Base-by-base conservation (phyloP, 169 alveolate species). In the Eimeria maxima region DNA sequence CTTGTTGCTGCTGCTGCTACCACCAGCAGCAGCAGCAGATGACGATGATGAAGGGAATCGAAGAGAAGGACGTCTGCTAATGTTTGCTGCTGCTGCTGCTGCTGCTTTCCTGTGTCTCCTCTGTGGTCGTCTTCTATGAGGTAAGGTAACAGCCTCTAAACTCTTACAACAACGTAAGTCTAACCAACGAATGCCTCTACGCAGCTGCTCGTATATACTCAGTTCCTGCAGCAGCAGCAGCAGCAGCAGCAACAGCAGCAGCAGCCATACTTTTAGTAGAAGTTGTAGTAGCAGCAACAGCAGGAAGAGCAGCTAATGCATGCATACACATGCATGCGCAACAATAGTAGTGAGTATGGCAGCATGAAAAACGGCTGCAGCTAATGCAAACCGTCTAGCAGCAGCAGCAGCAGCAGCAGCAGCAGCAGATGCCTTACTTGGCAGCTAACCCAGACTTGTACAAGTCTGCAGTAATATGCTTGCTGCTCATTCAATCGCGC, bases 161-260 rank as follows among this genome's bases (percentile, higher is more conserved):
- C 84, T 29, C 50, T 90, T 90, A 47, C 95, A 90, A 42, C 84
- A 78, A 24, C 95, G 95, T 42, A 90, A 65, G 60, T 90, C 95
- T 13, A 90, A 50, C 95, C 95, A 90, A 38, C 95, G 89, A 22
- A 90, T 90, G 69, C 95, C 95, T 6, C 95, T 76, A 14, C 90
- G 78, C 69, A 90, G 90, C 90, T 90, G 95, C 95, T 71, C 90
- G 60, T 78, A 67, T 63, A 90, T 73, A 67, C 84, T 90, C 67
- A 90, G 63, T 10, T 90, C 78, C 95, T 90, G 95, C 57, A 89
- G 29, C 38, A 84, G 53, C 60, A 27, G 78, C 67, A 50, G 90
- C 73, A 81, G 90, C 42, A 33, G 57, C 80, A 84, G 80, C 44
- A 84, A 60, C 93, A 60, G 57, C 87, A 76, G 88, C 42, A 38